A percentile compares a stretch with the other conserved stretches of the same genome.
Evolutionary conservation across 768 basidiomycete genomes (phyloP).

Genomic region (Collybia sordida): DNA sequence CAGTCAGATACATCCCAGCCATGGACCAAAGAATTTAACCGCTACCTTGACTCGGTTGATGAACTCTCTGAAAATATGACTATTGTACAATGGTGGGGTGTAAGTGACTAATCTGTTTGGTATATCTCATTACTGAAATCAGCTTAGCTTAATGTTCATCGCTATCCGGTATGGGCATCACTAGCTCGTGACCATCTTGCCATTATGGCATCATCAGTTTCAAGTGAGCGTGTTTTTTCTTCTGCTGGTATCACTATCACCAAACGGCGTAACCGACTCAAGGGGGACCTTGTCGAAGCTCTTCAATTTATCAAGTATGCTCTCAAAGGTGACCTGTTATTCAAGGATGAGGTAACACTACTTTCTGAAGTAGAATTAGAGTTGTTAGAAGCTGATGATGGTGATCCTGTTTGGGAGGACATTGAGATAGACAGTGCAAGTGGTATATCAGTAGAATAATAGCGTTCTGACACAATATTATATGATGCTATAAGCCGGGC

Average conservation of each 20-base stretch:
- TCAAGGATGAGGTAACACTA: no score
- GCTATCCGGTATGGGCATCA: conserved; percentile 33
- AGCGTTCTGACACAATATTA: no score
- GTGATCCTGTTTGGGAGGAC: no score
- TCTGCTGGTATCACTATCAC: conserved; percentile 37
- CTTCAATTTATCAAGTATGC: conserved; percentile 25
- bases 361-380: no score
- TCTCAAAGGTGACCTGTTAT: no score
- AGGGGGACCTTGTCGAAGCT: conserved; percentile 33
- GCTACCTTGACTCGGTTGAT: conserved; percentile 17
- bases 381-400: no score
- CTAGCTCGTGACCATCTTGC: conserved; percentile 37
- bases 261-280: conserved; percentile 29
- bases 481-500: no score
- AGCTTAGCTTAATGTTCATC: conserved; percentile 20
- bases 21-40: conserved; percentile 20
- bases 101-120: conserved; percentile 14
- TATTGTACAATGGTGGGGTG: conserved; percentile 28
- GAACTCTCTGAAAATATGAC: conserved; percentile 9
- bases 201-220: conserved; percentile 38
- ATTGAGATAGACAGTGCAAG: no score
- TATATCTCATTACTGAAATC: conserved; percentile 1
- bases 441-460: no score
- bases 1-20: no score
- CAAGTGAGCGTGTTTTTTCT: conserved; percentile 38